These are phyloP conservation scores for Cephaloascus albidus DNA, from an alignment of 805 yeast genomes.

Conservation along the genomic window DNA sequence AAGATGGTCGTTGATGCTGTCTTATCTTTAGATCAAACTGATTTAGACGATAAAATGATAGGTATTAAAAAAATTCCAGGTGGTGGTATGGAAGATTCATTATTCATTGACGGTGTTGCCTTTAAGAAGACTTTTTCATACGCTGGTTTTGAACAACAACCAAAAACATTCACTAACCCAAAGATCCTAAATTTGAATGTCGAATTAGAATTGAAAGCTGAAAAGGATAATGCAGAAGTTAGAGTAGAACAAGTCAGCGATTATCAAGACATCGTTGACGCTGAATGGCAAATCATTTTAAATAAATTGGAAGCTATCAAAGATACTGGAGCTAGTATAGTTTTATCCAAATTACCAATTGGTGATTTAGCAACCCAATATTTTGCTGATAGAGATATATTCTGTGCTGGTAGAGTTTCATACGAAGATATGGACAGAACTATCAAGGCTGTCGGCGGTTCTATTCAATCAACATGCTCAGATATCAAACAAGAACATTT, in stretches of 20 bases:
- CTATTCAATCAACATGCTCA: conserved; percentile 66
- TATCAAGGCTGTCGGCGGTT: conserved; percentile 88
- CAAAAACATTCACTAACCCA: conserved; percentile 74
- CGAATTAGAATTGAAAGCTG: conserved; percentile 94
- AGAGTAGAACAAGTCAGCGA: conserved; percentile 89
- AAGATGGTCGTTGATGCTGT: conserved; percentile 97
- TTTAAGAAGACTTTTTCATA: conserved; percentile 95
- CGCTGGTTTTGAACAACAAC: conserved; percentile 99
- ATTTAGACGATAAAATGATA: conserved; percentile 80
- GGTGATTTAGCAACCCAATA: conserved; percentile 99
- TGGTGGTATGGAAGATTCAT: conserved; percentile 91
- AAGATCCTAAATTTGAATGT: conserved; percentile 79
- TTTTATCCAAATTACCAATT: conserved; percentile 88
- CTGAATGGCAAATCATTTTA: conserved; percentile 95
- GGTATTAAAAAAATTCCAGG: conserved; percentile 95
- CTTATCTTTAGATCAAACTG: conserved; percentile 71
- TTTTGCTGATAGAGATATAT: conserved; percentile 91
- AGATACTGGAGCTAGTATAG: conserved; percentile 83
- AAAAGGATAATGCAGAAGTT: conserved; percentile 97
- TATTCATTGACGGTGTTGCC: conserved; percentile 89
- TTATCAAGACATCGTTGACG: conserved; percentile 94
- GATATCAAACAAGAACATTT: conserved; percentile 63
- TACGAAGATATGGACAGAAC: conserved; percentile 88
- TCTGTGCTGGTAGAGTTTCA: conserved; percentile 95
- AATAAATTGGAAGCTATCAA: conserved; percentile 78